These are phyloP conservation scores for Alopecurus myosuroides DNA, from an alignment of 176 grass and related monocot genomes.

Conservation along the genomic window DNA sequence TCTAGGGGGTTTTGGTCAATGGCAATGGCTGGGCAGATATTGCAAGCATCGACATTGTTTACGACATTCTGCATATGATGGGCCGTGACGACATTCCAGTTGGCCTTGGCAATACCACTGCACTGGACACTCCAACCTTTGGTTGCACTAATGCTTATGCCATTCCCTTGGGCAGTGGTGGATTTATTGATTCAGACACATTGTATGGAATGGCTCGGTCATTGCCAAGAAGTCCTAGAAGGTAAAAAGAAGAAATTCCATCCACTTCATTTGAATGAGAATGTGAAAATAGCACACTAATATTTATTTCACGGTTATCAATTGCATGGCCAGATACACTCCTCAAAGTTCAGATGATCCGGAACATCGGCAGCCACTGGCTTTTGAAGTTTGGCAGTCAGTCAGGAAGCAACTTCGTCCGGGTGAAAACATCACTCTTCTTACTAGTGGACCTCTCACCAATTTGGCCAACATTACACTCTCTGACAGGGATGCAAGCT, in stretches of 20 bases:
- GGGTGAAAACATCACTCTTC: constrained; percentile 47
- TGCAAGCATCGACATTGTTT: constrained; percentile 75
- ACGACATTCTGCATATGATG: constrained; percentile 97
- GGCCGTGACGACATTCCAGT: constrained; percentile 87
- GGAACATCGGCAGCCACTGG: constrained; percentile 49
- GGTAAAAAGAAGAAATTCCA: constrained; percentile 35
- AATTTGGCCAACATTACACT: constrained; percentile 74
- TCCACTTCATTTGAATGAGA: not conserved
- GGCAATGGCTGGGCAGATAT: constrained; percentile 79
- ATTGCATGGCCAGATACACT: constrained; percentile 45
- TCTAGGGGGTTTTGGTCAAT: constrained; percentile 67
- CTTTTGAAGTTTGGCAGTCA: constrained; percentile 79
- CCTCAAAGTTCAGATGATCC: constrained; percentile 51
- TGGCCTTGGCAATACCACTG: constrained; percentile 58
- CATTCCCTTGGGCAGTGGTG: constrained; percentile 67
- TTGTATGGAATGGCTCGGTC: constrained; percentile 65
- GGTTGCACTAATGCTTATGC: constrained; percentile 73
- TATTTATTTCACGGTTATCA: not conserved
- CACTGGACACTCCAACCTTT: constrained; percentile 42
- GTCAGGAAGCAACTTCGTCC: constrained; percentile 42
- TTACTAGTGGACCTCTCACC: constrained; percentile 81
- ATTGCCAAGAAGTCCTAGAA: constrained; percentile 82
- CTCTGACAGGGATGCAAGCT: constrained; percentile 42
- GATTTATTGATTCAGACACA: constrained; percentile 83
- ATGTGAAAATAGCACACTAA: not conserved